Conservation (phyloP, 192 early-diverging fungal genomes). For the Chytriomyces sp. region DNA sequence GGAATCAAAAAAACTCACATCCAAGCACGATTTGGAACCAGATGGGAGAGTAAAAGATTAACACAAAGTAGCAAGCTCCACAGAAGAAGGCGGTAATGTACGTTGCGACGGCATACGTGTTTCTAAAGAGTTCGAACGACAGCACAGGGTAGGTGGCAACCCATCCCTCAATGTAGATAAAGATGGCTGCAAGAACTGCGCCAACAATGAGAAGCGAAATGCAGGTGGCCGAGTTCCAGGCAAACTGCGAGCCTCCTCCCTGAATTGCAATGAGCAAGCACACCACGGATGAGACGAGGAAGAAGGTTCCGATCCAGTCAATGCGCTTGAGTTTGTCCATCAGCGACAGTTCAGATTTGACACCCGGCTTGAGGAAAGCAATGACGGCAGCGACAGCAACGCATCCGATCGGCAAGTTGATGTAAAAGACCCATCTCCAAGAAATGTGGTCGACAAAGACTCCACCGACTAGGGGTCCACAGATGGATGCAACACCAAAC, state of each 20-base stretch:
- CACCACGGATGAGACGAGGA: constrained; percentile 3
- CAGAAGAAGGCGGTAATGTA: constrained; percentile 33
- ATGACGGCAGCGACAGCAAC: constrained; percentile 42
- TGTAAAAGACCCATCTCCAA: constrained; percentile 72
- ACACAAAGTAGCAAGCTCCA: constrained; percentile 38
- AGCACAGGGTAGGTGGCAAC: constrained; percentile 70
- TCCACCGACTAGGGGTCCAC: constrained; percentile 84
- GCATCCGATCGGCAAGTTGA: constrained; percentile 79
- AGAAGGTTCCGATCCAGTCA: constrained; percentile 30
- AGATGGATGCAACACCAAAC: constrained; percentile 74
- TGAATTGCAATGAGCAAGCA: constrained; percentile 46
- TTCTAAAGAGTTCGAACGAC: constrained; percentile 59
- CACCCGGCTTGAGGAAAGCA: no score
- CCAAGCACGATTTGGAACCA: constrained; percentile 81
- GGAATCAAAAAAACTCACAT: constrained; percentile 12
- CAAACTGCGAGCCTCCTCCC: constrained; percentile 71
- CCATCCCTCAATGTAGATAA: constrained; percentile 68
- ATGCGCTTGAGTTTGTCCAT: no score
- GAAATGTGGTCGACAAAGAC: no score
- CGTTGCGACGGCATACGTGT: constrained; percentile 37
- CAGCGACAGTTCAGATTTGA: no score
- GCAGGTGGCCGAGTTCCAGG: constrained; percentile 59
- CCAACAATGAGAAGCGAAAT: constrained; percentile 67
- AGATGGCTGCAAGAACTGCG: constrained; percentile 42
- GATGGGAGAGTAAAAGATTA: constrained; percentile 28